Evolutionary conservation across 495 filamentous ascomycete species (phyloP).

Genomic region (Polyplosphaeria fusca): DNA sequence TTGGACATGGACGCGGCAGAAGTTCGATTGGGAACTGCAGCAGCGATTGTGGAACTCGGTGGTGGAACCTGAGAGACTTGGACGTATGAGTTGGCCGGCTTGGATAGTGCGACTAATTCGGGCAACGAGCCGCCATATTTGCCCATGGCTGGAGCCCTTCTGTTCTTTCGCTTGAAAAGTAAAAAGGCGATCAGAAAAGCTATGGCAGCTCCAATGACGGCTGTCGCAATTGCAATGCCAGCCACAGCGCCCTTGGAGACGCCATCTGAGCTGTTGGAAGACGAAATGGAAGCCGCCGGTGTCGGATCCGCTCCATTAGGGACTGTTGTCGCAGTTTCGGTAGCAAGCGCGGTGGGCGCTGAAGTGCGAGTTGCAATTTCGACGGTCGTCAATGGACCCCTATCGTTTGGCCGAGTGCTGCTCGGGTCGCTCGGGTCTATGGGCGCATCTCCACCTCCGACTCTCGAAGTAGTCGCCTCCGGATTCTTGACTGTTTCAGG

Average conservation of each 20-base stretch:
- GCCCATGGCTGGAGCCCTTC: background rate
- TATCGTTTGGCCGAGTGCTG: too few species aligned
- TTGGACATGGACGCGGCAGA: background rate
- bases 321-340: background rate
- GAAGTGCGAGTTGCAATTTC: too few species aligned
- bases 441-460: too few species aligned
- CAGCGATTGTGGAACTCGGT: background rate
- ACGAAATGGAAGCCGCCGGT: background rate
- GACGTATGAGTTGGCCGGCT: constrained; percentile 2
- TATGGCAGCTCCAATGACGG: constrained; percentile 23
- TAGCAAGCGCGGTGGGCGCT: background rate
- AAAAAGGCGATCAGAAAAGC: constrained; percentile 23
- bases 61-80: constrained; percentile 13
- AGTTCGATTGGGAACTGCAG: background rate
- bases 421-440: too few species aligned
- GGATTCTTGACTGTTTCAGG: too few species aligned
- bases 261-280: constrained; percentile 7
- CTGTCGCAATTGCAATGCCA: constrained; percentile 26
- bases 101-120: background rate
- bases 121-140: constrained; percentile 15
- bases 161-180: constrained; percentile 21
- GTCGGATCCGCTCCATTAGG: too few species aligned
- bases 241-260: constrained; percentile 25
- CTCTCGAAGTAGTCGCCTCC: too few species aligned
- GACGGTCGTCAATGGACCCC: too few species aligned